Base-by-base conservation (phyloP, 2,329 filamentous ascomycete genomes). In the Coleophoma cylindrospora region DNA sequence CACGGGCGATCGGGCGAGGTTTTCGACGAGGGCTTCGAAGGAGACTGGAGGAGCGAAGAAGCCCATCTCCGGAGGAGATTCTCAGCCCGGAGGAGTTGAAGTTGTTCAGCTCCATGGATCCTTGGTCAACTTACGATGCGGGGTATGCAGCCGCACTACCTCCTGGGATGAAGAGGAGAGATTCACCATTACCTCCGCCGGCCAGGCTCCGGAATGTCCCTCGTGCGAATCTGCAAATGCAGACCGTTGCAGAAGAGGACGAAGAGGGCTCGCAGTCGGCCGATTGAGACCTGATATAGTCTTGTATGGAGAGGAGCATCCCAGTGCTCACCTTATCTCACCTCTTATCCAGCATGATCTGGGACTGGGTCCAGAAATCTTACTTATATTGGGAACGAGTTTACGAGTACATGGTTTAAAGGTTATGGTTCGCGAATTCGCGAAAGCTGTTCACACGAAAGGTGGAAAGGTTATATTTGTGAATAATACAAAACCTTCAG, bases 291-390 rank as follows among this genome's bases (percentile, higher is more conserved):
- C 86, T 0, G 84, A 89, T 58, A 86, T 89, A 58, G 85, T 89
- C 2, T 71, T 89, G 1, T 89, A 89, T 60, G 85, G 85, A 19
- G 85, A 89, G 62, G 84, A 88, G 47, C 84, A 89, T 57, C 86
- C 86, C 0, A 79, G 79, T 33, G 80, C 82, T 2, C 81, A 87
- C 51, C 71, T 86, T 5, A 85, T 89, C 55, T 83, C 81, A 19
- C 80, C 81, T 2, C 78, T 89, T 12, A 76, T 87, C 13, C 83
- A 84, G 13, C 82, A 87, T 52, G 86, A 89, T 59, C 69, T 88
- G 1, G 74, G 74, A 3, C 70, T 85, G 3, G 75, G 75, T 3
- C 86, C 85, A 0, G 85, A 89, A 56, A 71, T 87, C 53, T 69
- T 89, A 17, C 71, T 89, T 6, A 84, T 89, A 48, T 72, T 89